Evolutionary conservation across 345 rosid genomes (phyloP).

Genomic region (Syzygium jambos): DNA sequence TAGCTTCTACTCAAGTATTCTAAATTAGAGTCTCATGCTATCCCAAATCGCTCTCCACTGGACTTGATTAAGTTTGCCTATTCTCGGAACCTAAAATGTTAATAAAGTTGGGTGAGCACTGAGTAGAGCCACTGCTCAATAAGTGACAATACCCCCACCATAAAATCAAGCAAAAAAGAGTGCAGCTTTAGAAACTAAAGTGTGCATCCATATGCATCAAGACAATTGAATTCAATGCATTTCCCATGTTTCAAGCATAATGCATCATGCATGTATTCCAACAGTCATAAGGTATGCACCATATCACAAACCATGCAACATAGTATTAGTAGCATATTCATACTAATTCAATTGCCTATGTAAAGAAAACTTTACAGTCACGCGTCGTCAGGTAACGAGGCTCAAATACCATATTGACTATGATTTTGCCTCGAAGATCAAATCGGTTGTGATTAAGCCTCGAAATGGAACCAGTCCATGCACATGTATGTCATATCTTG

Average conservation of each 20-base stretch:
- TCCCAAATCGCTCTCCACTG: not conserved
- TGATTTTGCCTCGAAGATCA: not conserved
- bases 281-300: not conserved
- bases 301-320: not conserved
- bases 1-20: not conserved
- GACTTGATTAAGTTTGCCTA: not conserved
- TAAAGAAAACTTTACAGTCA: not conserved
- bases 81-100: not conserved
- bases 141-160: not conserved
- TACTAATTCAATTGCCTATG: not conserved
- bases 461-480: fast-evolving
- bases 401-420: not conserved
- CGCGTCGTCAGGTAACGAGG: not conserved
- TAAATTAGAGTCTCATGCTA: not conserved
- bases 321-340: not conserved
- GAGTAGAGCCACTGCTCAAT: not conserved
- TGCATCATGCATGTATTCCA: not conserved
- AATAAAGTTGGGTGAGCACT: not conserved
- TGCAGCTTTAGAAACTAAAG: not conserved
- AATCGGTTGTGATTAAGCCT: not conserved
- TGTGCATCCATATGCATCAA: not conserved
- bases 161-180: not conserved
- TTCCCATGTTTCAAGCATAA: not conserved
- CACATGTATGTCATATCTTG: not conserved
- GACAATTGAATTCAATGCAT: not conserved